These are phyloP conservation scores for Collybia sp. DNA, from an alignment of 768 basidiomycete species.

Conservation along the genomic window DNA sequence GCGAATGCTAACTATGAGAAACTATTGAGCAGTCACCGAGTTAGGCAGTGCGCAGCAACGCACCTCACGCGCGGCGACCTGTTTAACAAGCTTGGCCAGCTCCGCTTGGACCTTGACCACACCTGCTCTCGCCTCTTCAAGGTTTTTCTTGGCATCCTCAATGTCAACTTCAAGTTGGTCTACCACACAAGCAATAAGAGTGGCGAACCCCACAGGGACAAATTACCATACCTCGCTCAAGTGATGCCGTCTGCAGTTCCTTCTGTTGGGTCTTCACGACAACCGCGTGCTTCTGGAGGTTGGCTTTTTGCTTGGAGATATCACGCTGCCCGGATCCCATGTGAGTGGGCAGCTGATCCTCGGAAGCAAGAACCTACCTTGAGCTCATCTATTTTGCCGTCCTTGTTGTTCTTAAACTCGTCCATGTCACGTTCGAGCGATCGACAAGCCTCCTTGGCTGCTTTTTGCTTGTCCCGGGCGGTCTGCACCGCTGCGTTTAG, in stretches of 20 bases:
- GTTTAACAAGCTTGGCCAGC: slow-evolving; percentile 49
- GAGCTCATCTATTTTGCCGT: slow-evolving; percentile 91
- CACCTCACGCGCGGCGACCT: slow-evolving; percentile 46
- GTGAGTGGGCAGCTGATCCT: neutral
- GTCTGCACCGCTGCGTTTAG: slow-evolving; percentile 53
- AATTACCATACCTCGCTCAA: slow-evolving; percentile 74
- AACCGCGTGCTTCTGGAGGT: slow-evolving; percentile 76
- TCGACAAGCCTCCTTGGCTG: slow-evolving; percentile 71
- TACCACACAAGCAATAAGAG: slow-evolving; percentile 19
- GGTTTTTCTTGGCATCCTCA: slow-evolving; percentile 36
- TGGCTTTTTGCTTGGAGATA: slow-evolving; percentile 77
- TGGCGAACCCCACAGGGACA: slow-evolving; percentile 1
- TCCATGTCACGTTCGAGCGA: slow-evolving; percentile 95
- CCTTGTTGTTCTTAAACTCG: slow-evolving; percentile 99
- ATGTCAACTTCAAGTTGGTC: slow-evolving; percentile 84
- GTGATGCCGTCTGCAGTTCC: slow-evolving; percentile 79
- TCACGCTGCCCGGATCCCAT: slow-evolving; percentile 43
- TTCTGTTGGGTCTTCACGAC: slow-evolving; percentile 84
- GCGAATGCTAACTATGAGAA: slow-evolving; percentile 47
- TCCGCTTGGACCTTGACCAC: slow-evolving; percentile 58
- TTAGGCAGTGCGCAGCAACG: slow-evolving; percentile 1
- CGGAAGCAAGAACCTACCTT: slow-evolving; percentile 48
- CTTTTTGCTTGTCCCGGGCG: slow-evolving; percentile 73
- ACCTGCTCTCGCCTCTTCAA: slow-evolving; percentile 37
- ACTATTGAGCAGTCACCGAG: too few relatives aligned